These are phyloP conservation scores for Pythium utonaiense DNA, from an alignment of 352 stramenopile genomes.

Conservation along the genomic window DNA sequence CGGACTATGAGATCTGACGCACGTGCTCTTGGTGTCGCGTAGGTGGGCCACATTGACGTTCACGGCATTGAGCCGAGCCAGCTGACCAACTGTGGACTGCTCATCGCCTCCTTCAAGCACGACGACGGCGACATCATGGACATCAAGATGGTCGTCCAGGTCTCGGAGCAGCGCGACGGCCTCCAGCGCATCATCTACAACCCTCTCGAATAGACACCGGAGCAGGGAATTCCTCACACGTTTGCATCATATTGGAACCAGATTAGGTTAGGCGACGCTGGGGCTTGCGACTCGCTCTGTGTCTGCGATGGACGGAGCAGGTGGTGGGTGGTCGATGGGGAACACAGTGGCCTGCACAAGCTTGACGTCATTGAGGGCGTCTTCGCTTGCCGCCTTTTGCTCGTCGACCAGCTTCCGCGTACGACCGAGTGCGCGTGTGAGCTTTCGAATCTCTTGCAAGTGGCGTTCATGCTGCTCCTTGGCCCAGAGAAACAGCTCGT, in stretches of 20 bases:
- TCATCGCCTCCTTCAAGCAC: conserved; percentile 79
- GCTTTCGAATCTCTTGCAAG: conserved; percentile 80
- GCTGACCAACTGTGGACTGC: conserved; percentile 84
- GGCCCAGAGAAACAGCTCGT: conserved; percentile 65
- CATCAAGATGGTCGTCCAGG: conserved; percentile 88
- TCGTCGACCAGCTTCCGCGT: conserved; percentile 64
- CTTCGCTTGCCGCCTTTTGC: conserved; percentile 29
- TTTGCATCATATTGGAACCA: not conserved
- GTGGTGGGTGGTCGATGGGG: not conserved
- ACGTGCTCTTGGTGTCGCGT: not conserved
- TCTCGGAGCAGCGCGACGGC: conserved; percentile 66
- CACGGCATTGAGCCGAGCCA: conserved; percentile 74
- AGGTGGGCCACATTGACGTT: conserved; percentile 72
- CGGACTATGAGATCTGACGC: not conserved
- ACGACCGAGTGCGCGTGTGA: conserved; percentile 57
- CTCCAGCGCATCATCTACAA: conserved; percentile 88
- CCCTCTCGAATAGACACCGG: conserved; percentile 62
- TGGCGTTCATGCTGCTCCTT: conserved; percentile 71
- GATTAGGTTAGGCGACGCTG: not conserved
- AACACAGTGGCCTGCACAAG: conserved; percentile 35
- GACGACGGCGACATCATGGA: conserved; percentile 73
- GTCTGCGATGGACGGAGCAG: not conserved
- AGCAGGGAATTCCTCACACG: not conserved
- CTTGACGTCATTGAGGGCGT: conserved; percentile 38
- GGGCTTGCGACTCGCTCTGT: not conserved